Conservation (phyloP, 495 filamentous ascomycete genomes). For the Xanthoparmelia taractica region DNA sequence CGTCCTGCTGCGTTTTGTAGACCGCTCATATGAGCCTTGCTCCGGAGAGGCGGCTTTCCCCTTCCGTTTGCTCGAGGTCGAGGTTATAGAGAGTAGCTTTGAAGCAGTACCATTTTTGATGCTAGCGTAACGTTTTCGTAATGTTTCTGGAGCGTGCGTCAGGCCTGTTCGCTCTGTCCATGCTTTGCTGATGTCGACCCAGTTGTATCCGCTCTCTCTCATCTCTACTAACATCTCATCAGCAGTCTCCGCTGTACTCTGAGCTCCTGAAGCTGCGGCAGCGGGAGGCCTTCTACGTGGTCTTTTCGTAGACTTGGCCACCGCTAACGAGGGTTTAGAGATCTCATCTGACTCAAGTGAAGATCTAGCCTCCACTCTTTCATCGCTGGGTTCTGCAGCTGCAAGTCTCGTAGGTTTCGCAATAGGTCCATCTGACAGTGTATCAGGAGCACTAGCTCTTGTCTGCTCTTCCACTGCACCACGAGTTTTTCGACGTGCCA, state of each 20-base stretch:
- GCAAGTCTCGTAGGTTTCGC: neutral
- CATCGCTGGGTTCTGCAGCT: neutral
- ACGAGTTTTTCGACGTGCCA: neutral
- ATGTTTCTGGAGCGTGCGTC: neutral
- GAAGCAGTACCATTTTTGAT: neutral
- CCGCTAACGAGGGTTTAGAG: neutral
- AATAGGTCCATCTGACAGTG: neutral
- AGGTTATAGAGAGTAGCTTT: neutral
- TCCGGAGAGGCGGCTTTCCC: neutral
- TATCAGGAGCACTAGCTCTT: neutral
- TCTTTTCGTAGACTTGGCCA: neutral
- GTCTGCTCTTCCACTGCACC: neutral
- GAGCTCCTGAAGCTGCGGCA: neutral
- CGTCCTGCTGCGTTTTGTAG: neutral
- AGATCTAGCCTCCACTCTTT: neutral
- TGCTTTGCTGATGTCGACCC: neutral
- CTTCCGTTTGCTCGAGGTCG: neutral
- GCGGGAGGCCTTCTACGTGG: neutral
- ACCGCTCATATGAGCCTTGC: neutral
- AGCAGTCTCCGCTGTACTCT: neutral
- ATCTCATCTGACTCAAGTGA: neutral
- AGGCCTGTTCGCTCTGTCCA: neutral
- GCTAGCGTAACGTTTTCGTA: neutral
- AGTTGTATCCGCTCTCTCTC: neutral
- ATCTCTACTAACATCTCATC: neutral